These are phyloP conservation scores for Colletotrichum plurivorum DNA, from an alignment of 2,329 filamentous ascomycete genomes.

Conservation along the genomic window DNA sequence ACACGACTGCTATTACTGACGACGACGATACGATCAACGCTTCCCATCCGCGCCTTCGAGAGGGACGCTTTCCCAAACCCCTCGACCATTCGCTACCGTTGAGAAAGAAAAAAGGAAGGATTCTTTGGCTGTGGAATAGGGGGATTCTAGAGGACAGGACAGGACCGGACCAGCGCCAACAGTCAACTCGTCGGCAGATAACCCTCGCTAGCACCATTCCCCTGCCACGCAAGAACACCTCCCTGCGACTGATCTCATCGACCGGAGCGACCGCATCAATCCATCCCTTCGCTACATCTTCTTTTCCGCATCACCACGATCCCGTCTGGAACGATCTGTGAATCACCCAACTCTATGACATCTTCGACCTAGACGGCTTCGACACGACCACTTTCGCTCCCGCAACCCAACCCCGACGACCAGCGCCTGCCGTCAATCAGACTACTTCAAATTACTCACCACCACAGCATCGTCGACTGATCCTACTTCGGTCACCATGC, in stretches of 20 bases:
- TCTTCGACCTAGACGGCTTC: conserved; percentile 34
- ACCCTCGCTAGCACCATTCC: conserved; percentile 33
- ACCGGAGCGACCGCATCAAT: conserved; percentile 19
- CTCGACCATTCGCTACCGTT: conserved; percentile 23
- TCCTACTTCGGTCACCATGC: conserved; percentile 56
- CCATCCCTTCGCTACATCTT: conserved; percentile 10
- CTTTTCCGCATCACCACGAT: conserved; percentile 8
- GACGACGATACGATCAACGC: conserved; percentile 24
- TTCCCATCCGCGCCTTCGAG: conserved; percentile 27
- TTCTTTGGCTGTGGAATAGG: background rate
- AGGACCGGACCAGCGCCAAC: conserved; percentile 9
- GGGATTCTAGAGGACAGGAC: conserved; percentile 3
- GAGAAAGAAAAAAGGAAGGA: too few relatives aligned
- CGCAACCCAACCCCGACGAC: conserved; percentile 15
- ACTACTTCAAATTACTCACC: conserved; percentile 7
- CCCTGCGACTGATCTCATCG: conserved; percentile 10
- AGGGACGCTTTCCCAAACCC: conserved; percentile 25
- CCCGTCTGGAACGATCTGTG: conserved; percentile 34
- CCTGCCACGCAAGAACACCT: conserved; percentile 33
- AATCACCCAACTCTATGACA: conserved; percentile 24
- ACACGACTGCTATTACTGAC: conserved; percentile 16
- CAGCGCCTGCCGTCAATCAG: conserved; percentile 1
- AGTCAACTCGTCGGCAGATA: conserved; percentile 33
- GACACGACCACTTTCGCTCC: conserved; percentile 4
- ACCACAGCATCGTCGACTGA: conserved; percentile 13